Base-by-base conservation (phyloP, 2,329 filamentous ascomycete species). In the Fusarium coffeatum region DNA sequence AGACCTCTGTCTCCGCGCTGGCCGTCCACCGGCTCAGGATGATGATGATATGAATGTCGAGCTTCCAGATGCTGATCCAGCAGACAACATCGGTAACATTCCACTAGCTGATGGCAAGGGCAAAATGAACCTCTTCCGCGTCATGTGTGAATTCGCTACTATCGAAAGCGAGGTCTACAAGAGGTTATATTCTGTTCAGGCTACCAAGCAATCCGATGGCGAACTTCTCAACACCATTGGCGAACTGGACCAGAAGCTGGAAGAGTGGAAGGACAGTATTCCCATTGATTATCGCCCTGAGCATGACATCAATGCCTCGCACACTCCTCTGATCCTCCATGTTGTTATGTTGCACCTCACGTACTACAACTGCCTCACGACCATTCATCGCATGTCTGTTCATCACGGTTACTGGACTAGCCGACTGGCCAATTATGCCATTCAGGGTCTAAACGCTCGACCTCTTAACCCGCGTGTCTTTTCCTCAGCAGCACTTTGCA, bases 401-500 rank as follows among this genome's bases (percentile, higher is more conserved):
- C 96, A 98, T 75, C 94, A 98, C 77, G 96, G 96, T 16, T 98
- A 97, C 81, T 99, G 96, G 96, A 98, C 95, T 2, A 98, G 93
- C 76, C 89, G 96, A 40, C 82, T 99, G 42, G 97, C 94, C 40
- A 95, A 98, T 76, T 98, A 94, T 76, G 96, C 96, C 18, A 96
- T 98, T 59, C 93, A 97, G 79, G 96, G 96, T 1, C 84, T 98
- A 43, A 98, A 98, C 78, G 91, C 94, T 1, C 88, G 92, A 69
- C 94, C 96, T 1, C 82, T 99, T 56, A 99, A 98, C 77, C 96
- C 96, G 0, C 87, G 96, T 72, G 93, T 99, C 11, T 99, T 98
- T 81, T 94, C 94, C 49, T 98, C 94, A 4, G 94, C 96, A 8
- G 92, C 93, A 5, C 85, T 99, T 4, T 98, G 95, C 77, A 97